These are phyloP conservation scores for Calocybe cyanea DNA, from an alignment of 768 basidiomycete species.

Conservation along the genomic window DNA sequence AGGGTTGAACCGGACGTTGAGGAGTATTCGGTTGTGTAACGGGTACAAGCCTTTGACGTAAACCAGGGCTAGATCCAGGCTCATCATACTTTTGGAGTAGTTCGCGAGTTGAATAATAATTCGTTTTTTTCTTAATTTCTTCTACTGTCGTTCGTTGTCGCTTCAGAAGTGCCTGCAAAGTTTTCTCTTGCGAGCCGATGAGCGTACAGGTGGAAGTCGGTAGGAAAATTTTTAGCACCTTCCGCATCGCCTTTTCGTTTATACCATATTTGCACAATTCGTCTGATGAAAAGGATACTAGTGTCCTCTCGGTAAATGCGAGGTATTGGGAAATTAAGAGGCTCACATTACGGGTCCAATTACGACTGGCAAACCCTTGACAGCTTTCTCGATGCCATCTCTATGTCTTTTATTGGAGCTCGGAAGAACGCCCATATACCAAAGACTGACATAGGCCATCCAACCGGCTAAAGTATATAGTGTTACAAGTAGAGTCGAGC, in stretches of 20 bases:
- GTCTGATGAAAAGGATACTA: conserved; percentile 71
- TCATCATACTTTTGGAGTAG: conserved; percentile 91
- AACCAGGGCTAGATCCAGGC: conserved; percentile 31
- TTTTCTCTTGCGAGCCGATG: conserved; percentile 56
- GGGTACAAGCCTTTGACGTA: conserved; percentile 37
- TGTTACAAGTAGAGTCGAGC: conserved; percentile 73
- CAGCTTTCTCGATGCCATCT: conserved; percentile 35
- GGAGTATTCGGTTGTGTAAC: conserved; percentile 18
- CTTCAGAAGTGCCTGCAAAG: conserved; percentile 67
- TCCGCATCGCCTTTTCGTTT: conserved; percentile 74
- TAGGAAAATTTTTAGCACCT: conserved; percentile 44
- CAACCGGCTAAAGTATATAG: conserved; percentile 74
- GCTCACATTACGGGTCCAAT: conserved; percentile 79
- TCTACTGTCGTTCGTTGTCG: conserved; percentile 84
- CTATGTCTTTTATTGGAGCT: conserved; percentile 27
- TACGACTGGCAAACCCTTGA: conserved; percentile 55
- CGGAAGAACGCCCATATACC: conserved; percentile 65
- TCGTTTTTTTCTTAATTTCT: conserved; percentile 97
- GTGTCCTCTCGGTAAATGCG: conserved; percentile 8
- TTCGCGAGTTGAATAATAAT: conserved; percentile 89
- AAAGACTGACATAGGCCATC: conserved; percentile 67
- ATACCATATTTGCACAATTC: conserved; percentile 85
- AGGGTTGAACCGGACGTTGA: conserved; percentile 24
- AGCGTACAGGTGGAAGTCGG: not conserved
- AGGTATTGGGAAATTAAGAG: not conserved